A percentile compares a stretch with the other conserved stretches of the same genome.
phyloP scores from a whole-genome alignment of 441 rosid genomes.

The Dalechampia spathulata region DNA sequence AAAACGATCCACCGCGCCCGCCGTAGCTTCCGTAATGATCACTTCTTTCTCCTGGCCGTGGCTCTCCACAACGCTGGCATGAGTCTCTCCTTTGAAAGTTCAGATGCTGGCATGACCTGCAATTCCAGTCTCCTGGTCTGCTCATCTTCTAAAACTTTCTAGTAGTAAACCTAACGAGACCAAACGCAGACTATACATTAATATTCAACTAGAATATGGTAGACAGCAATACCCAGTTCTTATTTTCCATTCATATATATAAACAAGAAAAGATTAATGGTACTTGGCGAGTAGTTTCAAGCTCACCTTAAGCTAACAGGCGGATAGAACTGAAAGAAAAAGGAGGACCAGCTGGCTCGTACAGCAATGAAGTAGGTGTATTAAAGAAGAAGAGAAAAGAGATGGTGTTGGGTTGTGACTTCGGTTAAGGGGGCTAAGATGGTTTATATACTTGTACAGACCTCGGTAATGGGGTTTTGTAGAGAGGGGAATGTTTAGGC shows the following conservation, averaged over 20 bases:
- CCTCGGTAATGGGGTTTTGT: slow-evolving; percentile 28
- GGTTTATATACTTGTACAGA: slow-evolving; percentile 27
- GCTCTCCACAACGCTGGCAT: slow-evolving; percentile 78
- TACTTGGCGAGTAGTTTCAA: too few relatives aligned
- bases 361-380: too few relatives aligned
- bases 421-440: slow-evolving; percentile 15
- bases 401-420: slow-evolving; percentile 19
- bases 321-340: too few relatives aligned
- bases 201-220: too few relatives aligned
- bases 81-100: slow-evolving; percentile 87
- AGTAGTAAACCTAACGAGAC: too few relatives aligned
- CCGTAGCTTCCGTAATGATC: slow-evolving; percentile 31
- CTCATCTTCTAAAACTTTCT: slow-evolving; percentile 35
- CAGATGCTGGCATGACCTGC: slow-evolving; percentile 74
- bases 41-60: slow-evolving; percentile 31
- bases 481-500: slow-evolving; percentile 14
- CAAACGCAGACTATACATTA: too few relatives aligned
- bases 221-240: too few relatives aligned
- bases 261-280: too few relatives aligned
- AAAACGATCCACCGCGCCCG: slow-evolving; percentile 22
- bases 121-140: slow-evolving; percentile 95
- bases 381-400: neutral
- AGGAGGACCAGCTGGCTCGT: neutral
- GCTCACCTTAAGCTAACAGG: too few relatives aligned
- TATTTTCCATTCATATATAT: too few relatives aligned